These are phyloP conservation scores for Stramenopiles sp. DNA, from an alignment of 352 stramenopile genomes.

Conservation along the genomic window DNA sequence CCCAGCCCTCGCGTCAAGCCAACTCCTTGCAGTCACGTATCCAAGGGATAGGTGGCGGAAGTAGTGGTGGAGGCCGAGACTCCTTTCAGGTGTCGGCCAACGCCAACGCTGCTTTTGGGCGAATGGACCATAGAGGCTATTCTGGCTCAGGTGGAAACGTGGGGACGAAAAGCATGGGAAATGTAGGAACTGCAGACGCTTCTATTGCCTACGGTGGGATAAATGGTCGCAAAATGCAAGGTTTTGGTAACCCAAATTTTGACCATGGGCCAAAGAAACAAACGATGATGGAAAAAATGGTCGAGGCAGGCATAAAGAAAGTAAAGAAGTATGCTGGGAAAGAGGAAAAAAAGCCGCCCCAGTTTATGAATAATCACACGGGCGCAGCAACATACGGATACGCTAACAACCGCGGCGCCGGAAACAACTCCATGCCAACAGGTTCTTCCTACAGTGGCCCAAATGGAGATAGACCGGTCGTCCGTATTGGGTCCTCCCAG, in stretches of 20 bases:
- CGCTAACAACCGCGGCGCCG: neutral
- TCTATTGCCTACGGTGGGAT: neutral
- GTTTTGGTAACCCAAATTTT: neutral
- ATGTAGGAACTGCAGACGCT: neutral
- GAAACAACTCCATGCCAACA: neutral
- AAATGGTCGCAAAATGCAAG: neutral
- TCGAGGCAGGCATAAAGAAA: neutral
- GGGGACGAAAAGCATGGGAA: neutral
- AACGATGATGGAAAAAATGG: neutral
- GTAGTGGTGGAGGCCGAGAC: neutral
- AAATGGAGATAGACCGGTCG: neutral
- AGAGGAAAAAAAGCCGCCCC: neutral
- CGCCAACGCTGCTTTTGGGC: neutral
- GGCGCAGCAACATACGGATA: neutral
- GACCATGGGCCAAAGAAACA: neutral
- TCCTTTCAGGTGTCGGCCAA: neutral
- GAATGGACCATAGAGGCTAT: neutral
- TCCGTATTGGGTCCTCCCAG: neutral
- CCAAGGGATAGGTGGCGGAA: neutral
- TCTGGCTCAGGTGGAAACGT: neutral
- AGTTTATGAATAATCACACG: neutral
- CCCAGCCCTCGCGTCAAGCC: neutral
- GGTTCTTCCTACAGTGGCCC: neutral
- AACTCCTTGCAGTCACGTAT: neutral
- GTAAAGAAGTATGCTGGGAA: neutral